Conservation (phyloP, 2,329 filamentous ascomycete species). For the Didymellaceae sp. region DNA sequence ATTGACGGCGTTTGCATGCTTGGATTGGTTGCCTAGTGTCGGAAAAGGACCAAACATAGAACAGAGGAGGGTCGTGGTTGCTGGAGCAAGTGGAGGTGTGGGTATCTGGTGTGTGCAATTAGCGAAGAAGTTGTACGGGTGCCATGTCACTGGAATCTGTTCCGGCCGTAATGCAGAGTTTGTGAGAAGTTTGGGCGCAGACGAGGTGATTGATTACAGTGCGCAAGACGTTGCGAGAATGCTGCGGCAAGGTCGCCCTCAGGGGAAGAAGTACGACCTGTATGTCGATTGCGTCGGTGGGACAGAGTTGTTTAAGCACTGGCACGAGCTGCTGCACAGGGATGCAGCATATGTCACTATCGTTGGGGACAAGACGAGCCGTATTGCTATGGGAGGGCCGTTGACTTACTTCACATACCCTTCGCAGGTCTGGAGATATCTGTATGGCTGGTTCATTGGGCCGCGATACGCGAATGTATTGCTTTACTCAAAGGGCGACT, state of each 20-base stretch:
- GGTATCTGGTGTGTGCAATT: slow-evolving; percentile 47
- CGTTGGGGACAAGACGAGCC: slow-evolving; percentile 46
- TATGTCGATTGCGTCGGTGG: slow-evolving; percentile 60
- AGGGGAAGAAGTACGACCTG: slow-evolving; percentile 49
- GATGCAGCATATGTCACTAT: slow-evolving; percentile 52
- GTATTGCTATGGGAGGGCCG: slow-evolving; percentile 49
- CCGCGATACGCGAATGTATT: slow-evolving; percentile 41
- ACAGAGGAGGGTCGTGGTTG: slow-evolving; percentile 33
- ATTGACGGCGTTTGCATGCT: slow-evolving; percentile 47
- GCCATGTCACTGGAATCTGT: slow-evolving; percentile 57
- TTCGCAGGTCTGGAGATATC: slow-evolving; percentile 30
- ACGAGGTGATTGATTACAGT: slow-evolving; percentile 52
- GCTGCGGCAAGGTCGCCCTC: slow-evolving; percentile 41
- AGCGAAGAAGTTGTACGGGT: slow-evolving; percentile 48
- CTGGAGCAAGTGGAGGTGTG: slow-evolving; percentile 42
- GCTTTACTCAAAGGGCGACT: slow-evolving; percentile 30
- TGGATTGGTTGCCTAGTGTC: slow-evolving; percentile 34
- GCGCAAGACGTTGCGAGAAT: slow-evolving; percentile 39
- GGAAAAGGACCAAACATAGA: slow-evolving; percentile 8
- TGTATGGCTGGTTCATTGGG: slow-evolving; percentile 33
- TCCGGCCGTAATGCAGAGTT: slow-evolving; percentile 56
- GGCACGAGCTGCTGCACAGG: slow-evolving; percentile 40
- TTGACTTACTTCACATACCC: slow-evolving; percentile 43
- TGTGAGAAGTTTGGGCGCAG: slow-evolving; percentile 56
- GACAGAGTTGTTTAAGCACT: slow-evolving; percentile 53